Evolutionary conservation across 768 basidiomycete genomes (phyloP).

Genomic region (Amanita polypyramis): DNA sequence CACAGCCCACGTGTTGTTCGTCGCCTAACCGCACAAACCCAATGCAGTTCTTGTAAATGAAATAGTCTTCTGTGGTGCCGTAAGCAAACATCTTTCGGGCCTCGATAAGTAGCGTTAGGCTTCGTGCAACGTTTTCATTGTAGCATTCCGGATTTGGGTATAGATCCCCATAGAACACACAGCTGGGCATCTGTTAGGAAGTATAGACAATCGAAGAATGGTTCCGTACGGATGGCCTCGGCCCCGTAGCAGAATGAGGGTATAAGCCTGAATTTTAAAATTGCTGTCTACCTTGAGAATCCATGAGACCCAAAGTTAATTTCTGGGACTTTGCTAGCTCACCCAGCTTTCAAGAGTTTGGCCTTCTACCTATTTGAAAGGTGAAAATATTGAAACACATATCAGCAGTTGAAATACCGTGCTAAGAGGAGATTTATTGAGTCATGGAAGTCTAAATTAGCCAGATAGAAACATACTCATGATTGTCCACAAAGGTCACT

Average conservation of each 20-base stretch:
- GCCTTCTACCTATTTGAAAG: constrained; percentile 36
- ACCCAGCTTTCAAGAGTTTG: constrained; percentile 83
- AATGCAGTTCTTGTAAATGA: constrained; percentile 49
- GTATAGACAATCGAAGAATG: background rate
- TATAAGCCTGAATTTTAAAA: constrained; percentile 79
- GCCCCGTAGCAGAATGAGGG: constrained; percentile 62
- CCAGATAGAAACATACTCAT: constrained; percentile 48
- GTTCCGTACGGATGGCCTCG: constrained; percentile 55
- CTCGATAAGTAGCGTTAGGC: constrained; percentile 44
- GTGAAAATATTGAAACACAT: background rate
- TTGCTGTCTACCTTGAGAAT: constrained; percentile 43
- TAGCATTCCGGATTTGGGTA: constrained; percentile 66
- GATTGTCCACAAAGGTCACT: constrained; percentile 87
- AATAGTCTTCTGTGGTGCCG: constrained; percentile 54
- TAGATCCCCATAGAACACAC: constrained; percentile 81
- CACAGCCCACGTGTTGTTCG: constrained; percentile 46
- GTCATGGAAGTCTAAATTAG: background rate
- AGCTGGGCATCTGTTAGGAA: constrained; percentile 30
- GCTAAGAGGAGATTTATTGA: constrained; percentile 15
- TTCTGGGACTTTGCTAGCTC: constrained; percentile 15
- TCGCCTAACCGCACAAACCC: constrained; percentile 69
- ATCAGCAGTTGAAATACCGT: constrained; percentile 36
- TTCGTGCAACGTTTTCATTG: constrained; percentile 37
- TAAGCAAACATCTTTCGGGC: constrained; percentile 61
- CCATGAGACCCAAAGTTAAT: background rate